Conservation (phyloP, 1,284 basidiomycete genomes). For the Rhodofomes roseus region DNA sequence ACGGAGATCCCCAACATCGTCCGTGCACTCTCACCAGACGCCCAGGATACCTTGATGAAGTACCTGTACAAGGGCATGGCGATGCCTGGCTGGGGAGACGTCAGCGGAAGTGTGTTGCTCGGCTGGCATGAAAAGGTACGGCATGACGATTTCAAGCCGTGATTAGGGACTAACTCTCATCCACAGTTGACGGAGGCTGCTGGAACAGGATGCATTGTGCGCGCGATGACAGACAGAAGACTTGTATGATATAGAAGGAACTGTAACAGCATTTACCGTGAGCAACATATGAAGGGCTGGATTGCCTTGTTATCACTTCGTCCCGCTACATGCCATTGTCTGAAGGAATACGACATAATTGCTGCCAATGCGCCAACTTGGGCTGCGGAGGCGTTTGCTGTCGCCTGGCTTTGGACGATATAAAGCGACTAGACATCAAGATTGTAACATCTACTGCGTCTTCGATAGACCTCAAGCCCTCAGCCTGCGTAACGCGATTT, state of each 20-base stretch:
- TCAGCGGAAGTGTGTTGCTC: constrained; percentile 86
- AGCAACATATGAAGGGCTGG: background rate
- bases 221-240: constrained; percentile 95
- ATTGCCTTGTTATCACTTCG: too few species aligned
- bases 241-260: constrained; percentile 49
- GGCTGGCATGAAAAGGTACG: constrained; percentile 95
- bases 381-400: too few species aligned
- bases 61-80: constrained; percentile 98
- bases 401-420: too few species aligned
- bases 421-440: too few species aligned
- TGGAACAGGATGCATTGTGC: constrained; percentile 94
- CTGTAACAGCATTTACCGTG: background rate
- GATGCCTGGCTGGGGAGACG: constrained; percentile 78
- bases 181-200: constrained; percentile 89
- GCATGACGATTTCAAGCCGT: constrained; percentile 2
- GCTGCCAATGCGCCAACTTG: too few species aligned
- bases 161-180: background rate
- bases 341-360: too few species aligned
- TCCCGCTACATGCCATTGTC: too few species aligned
- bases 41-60: constrained; percentile 96
- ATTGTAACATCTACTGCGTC: too few species aligned
- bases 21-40: constrained; percentile 70
- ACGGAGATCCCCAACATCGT: constrained; percentile 83
- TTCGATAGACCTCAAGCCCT: too few species aligned
- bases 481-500: too few species aligned